Base-by-base conservation (phyloP, 257 asterid genomes). In the Verbascum thapsus region DNA sequence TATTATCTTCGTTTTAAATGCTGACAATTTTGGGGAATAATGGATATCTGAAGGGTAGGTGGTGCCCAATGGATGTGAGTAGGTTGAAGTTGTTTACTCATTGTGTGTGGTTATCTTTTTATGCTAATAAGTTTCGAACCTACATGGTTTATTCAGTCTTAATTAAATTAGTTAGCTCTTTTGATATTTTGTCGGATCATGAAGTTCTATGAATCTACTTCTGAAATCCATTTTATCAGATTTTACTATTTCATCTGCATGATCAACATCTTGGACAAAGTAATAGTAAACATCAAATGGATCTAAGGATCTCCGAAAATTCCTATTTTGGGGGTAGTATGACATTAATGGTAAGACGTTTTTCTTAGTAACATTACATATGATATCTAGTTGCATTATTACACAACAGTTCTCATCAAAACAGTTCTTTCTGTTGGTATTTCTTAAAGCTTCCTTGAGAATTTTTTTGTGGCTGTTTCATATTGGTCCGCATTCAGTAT, bases 251-350 rank as follows among this genome's bases (percentile, higher is more conserved):
- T 32, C 63, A 16, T 53, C 35, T 15, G 7, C 45, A 34, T 57
- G 15, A n/a, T 35, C 1, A 42, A n/a, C 43, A 58, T 19, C 32
- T 49, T 57, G 58, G 10, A 35, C 22, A 32, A 44, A 61, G 6
- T 48, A 8, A 23, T 7, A 30, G 48, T 18, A 26, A 42, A 12
- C 45, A 47, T 53, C 45, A 15, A 34, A 34, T 43, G 50, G 18
- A 41, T 53, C 41, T 35, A n/a, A 51, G 53, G 58, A 69, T 41
- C 50, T 52, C 43, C 23, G 3, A 53, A 38, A 42, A 40, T 8
- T 34, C 55, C 41, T 26, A 16, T 3, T 3, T 52, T 43, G 20
- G 34, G 12, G 12, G 35, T 35, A 38, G 7, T 18, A 41, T 10
- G 12, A 11, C 40, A 58, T 67, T 13, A 35, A 20, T 8, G 19